phyloP scores from a whole-genome alignment of 2,329 filamentous ascomycete genomes.

The Westerdykella aurantiaca region DNA sequence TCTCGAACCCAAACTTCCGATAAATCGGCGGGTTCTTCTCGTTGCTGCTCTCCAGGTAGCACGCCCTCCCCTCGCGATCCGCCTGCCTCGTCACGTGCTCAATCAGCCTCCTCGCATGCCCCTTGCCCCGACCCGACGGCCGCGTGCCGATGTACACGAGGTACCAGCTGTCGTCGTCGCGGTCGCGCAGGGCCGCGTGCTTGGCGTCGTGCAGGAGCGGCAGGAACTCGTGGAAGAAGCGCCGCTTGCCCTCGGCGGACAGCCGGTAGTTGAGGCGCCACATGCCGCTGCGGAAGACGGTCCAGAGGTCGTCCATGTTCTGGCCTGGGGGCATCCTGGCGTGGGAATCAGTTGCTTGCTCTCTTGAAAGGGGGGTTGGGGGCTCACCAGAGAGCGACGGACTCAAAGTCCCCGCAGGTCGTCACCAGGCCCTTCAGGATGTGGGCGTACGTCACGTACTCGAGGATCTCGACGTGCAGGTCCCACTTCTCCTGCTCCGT shows the following conservation, averaged over 20 bases:
- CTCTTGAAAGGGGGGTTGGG: background rate
- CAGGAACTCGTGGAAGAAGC: constrained; percentile 73
- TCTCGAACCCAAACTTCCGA: constrained; percentile 66
- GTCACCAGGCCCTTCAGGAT: constrained; percentile 68
- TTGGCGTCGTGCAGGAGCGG: constrained; percentile 71
- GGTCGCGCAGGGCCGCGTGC: constrained; percentile 59
- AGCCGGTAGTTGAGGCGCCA: constrained; percentile 73
- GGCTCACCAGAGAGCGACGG: constrained; percentile 70
- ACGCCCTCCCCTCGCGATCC: constrained; percentile 60
- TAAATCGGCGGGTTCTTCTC: constrained; percentile 65
- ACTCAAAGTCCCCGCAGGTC: constrained; percentile 70
- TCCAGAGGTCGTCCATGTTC: constrained; percentile 67
- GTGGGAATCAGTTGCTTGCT: constrained; percentile 5
- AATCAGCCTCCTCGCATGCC: constrained; percentile 67
- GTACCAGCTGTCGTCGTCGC: constrained; percentile 68
- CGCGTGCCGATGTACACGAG: constrained; percentile 78
- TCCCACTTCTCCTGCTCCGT: constrained; percentile 66
- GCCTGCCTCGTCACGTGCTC: constrained; percentile 61
- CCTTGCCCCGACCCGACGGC: constrained; percentile 62
- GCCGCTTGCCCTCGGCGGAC: constrained; percentile 62
- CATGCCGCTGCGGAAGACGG: constrained; percentile 66
- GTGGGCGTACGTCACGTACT: constrained; percentile 70
- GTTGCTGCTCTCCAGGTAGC: constrained; percentile 76
- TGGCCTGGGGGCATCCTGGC: constrained; percentile 71
- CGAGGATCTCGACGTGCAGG: constrained; percentile 70